Evolutionary conservation across 2,329 filamentous ascomycete genomes (phyloP).

Genomic region (Arthrobotrys iridis): DNA sequence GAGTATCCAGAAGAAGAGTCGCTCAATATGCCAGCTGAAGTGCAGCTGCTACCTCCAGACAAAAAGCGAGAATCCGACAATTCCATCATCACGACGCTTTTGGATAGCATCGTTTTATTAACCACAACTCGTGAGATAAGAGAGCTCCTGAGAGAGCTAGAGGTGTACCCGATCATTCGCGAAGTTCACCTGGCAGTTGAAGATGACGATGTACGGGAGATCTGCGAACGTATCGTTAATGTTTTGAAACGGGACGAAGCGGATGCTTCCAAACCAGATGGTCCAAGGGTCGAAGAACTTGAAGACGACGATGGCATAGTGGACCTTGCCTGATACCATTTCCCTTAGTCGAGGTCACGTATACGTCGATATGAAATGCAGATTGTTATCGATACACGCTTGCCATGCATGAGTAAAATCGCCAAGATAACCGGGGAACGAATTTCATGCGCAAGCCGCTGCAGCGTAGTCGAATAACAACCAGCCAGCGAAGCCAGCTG

Average conservation of each 20-base stretch:
- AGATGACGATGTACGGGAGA: conserved; percentile 82
- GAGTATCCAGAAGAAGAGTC: conserved; percentile 89
- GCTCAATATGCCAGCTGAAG: conserved; percentile 84
- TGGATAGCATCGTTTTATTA: conserved; percentile 86
- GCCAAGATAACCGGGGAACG: no score
- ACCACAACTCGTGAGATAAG: conserved; percentile 80
- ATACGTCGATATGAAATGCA: background rate
- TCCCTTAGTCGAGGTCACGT: background rate
- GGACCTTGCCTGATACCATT: conserved; percentile 60
- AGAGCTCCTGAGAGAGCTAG: conserved; percentile 76
- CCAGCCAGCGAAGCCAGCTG: conserved; percentile 14
- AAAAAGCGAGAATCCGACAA: conserved; percentile 83
- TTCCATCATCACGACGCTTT: conserved; percentile 81
- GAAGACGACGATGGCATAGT: conserved; percentile 63
- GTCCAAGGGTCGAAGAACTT: conserved; percentile 62
- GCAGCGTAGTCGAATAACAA: background rate
- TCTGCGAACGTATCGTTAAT: conserved; percentile 88
- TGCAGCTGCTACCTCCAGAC: conserved; percentile 87
- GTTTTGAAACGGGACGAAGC: conserved; percentile 81
- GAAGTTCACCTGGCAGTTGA: conserved; percentile 83
- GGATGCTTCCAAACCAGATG: conserved; percentile 64
- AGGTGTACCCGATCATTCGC: conserved; percentile 87
- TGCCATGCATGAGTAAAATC: background rate
- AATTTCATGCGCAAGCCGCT: background rate
- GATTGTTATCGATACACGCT: background rate